These are phyloP conservation scores for Ramaria sp. DNA, from an alignment of 768 basidiomycete genomes.

Conservation along the genomic window DNA sequence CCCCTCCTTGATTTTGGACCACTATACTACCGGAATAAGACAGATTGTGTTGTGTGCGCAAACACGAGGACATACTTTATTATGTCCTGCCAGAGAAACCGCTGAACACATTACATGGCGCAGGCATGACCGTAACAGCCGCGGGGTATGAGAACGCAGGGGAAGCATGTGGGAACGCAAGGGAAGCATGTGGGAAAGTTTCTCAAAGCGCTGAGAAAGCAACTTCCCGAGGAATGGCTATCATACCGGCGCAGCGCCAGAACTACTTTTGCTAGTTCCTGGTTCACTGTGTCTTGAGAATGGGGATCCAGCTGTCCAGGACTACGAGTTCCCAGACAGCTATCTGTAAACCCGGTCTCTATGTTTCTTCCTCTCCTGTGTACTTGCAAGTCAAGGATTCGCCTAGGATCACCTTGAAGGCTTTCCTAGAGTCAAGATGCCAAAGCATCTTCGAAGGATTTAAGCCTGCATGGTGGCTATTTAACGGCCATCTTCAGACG, in stretches of 20 bases:
- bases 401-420: conserved; percentile 7
- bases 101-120: conserved; percentile 10
- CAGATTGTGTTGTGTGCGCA: not conserved
- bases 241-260: too few species aligned
- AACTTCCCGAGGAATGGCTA: too few species aligned
- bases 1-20: conserved; percentile 56
- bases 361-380: conserved; percentile 1
- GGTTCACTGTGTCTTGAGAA: not conserved
- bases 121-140: not conserved
- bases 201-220: too few species aligned
- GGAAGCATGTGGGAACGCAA: too few species aligned
- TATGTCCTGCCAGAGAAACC: conserved; percentile 26
- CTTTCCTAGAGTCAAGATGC: conserved; percentile 12
- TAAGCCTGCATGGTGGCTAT: conserved; percentile 38
- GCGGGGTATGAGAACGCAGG: not conserved
- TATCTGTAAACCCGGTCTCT: not conserved
- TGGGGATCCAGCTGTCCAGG: not conserved
- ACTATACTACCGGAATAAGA: conserved; percentile 27
- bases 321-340: not conserved
- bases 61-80: conserved; percentile 22
- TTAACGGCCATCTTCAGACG: conserved; percentile 56
- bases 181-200: too few species aligned
- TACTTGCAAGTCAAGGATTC: not conserved
- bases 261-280: too few species aligned
- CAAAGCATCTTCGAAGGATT: conserved; percentile 22